Percentiles rank a stretch among this genome's conserved stretches.
Conservation (phyloP, 768 basidiomycete genomes). For the Paxillus involutus region DNA sequence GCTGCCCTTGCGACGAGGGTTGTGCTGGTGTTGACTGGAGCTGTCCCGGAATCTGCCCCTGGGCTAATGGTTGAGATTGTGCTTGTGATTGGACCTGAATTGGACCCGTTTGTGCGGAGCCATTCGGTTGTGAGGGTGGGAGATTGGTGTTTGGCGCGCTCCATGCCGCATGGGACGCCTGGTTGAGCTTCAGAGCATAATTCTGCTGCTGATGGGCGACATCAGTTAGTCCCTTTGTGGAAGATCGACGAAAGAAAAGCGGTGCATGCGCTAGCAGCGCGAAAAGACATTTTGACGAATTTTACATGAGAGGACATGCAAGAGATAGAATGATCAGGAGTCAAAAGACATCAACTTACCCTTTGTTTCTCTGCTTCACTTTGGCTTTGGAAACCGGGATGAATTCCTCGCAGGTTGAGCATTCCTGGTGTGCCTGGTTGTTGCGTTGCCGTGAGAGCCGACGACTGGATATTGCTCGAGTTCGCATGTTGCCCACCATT, state of each 20-base stretch:
- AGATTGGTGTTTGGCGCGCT: slow-evolving; percentile 55
- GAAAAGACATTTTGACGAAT: neutral
- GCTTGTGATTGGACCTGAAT: slow-evolving; percentile 23
- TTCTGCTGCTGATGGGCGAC: slow-evolving; percentile 43
- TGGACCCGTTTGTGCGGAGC: slow-evolving; percentile 20
- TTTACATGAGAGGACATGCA: slow-evolving; percentile 3
- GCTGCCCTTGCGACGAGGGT: slow-evolving; percentile 30
- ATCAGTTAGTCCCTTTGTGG: neutral
- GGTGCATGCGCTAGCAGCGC: neutral
- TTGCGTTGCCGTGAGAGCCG: slow-evolving; percentile 42
- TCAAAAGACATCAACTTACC: slow-evolving; percentile 42
- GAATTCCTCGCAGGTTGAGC: slow-evolving; percentile 51
- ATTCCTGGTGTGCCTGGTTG: slow-evolving; percentile 63
- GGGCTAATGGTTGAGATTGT: slow-evolving; percentile 23
- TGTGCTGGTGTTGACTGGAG: slow-evolving; percentile 20
- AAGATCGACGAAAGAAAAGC: neutral
- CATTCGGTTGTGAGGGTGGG: slow-evolving; percentile 30
- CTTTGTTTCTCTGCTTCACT: slow-evolving; percentile 67
- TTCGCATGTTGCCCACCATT: slow-evolving; percentile 27
- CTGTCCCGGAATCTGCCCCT: slow-evolving; percentile 21
- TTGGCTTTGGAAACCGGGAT: slow-evolving; percentile 50
- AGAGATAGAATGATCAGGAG: neutral
- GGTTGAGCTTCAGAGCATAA: slow-evolving; percentile 64
- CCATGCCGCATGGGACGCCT: slow-evolving; percentile 64
- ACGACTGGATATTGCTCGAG: slow-evolving; percentile 16